Evolutionary conservation across 176 grass and related monocot genomes (phyloP).

Genomic region (Musa schizocarpa): DNA sequence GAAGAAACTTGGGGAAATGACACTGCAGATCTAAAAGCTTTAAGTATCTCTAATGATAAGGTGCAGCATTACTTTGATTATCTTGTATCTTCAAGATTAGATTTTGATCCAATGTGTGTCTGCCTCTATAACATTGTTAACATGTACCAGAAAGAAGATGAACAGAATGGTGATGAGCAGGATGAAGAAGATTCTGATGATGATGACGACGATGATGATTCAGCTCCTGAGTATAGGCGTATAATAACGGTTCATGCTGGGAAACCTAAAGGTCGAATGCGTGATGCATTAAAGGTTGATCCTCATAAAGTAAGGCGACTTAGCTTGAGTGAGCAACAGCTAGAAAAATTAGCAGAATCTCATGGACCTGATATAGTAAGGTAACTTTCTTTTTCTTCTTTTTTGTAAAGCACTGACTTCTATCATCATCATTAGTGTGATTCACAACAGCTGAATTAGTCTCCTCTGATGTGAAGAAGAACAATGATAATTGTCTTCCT

Average conservation of each 20-base stretch:
- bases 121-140: background rate
- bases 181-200: slow-evolving; percentile 31
- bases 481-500: background rate
- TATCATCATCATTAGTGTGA: background rate
- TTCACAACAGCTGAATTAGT: background rate
- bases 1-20: slow-evolving; percentile 55
- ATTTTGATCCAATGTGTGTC: background rate
- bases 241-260: slow-evolving; percentile 57
- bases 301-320: slow-evolving; percentile 34
- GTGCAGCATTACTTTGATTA: no score
- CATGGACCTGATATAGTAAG: slow-evolving; percentile 50
- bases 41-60: background rate
- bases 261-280: slow-evolving; percentile 53
- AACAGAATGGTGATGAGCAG: slow-evolving; percentile 23
- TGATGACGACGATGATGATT: slow-evolving; percentile 1
- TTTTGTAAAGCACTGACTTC: background rate
- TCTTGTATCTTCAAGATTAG: background rate
- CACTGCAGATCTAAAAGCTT: slow-evolving; percentile 30
- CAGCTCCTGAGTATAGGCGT: slow-evolving; percentile 39
- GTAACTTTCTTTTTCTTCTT: slow-evolving; percentile 10
- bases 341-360: slow-evolving; percentile 39
- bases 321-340: slow-evolving; percentile 63
- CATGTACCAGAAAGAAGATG: slow-evolving; percentile 18
- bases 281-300: slow-evolving; percentile 40
- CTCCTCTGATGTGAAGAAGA: background rate